Conservation (phyloP, 441 rosid species). For the Mallotus repandus region DNA sequence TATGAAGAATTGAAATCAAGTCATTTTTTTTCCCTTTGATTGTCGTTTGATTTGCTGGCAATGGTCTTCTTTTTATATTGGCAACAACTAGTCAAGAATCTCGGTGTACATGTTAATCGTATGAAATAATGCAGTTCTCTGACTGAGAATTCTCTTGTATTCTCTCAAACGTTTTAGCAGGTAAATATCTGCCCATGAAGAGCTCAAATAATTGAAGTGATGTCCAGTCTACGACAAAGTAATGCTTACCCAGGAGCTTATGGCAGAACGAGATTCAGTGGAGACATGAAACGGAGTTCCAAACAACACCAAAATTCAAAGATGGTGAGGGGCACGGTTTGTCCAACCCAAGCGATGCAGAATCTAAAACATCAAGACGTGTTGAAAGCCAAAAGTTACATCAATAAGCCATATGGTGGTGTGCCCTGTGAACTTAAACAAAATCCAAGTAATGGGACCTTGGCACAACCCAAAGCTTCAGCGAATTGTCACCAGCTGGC, state of each 20-base stretch:
- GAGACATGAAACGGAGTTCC: slow-evolving; percentile 30
- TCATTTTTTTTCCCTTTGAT: neutral
- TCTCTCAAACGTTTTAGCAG: slow-evolving; percentile 22
- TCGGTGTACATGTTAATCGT: neutral
- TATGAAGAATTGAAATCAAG: neutral
- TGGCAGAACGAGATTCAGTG: slow-evolving; percentile 28
- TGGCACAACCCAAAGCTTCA: slow-evolving; percentile 31
- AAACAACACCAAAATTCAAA: slow-evolving; percentile 38
- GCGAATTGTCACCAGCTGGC: slow-evolving; percentile 26
- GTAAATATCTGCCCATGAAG: slow-evolving; percentile 23
- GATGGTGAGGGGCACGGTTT: slow-evolving; percentile 36
- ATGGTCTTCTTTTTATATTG: too few species aligned
- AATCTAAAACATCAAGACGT: slow-evolving; percentile 34
- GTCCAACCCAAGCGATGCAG: slow-evolving; percentile 23
- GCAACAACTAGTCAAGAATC: too few species aligned
- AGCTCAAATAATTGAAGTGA: slow-evolving; percentile 18
- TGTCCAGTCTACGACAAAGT: slow-evolving; percentile 26
- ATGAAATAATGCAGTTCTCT: neutral
- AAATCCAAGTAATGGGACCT: slow-evolving; percentile 26
- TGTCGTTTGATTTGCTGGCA: neutral
- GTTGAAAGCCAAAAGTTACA: slow-evolving; percentile 30
- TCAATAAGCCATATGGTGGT: slow-evolving; percentile 19
- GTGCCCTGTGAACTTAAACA: slow-evolving; percentile 24
- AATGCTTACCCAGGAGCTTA: slow-evolving; percentile 14
- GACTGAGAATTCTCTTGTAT: neutral